Percentiles rank a stretch among this genome's conserved stretches.
Conservation (phyloP, 2,329 filamentous ascomycete genomes). For the Penicillium brevicompactum region DNA sequence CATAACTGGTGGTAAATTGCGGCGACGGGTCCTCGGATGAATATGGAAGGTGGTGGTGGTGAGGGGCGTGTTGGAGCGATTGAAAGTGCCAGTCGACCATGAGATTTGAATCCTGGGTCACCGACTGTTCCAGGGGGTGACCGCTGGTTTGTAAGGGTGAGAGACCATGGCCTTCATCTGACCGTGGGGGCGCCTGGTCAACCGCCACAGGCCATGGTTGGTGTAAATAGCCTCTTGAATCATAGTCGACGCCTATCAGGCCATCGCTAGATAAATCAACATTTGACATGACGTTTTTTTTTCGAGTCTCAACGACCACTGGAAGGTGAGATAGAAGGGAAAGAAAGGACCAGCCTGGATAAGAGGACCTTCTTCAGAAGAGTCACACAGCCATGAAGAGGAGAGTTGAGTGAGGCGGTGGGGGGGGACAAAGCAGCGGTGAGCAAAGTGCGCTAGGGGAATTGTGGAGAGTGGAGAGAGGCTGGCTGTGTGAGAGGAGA, state of each 20-base stretch:
- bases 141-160: slow-evolving; percentile 47
- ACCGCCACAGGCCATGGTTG: slow-evolving; percentile 47
- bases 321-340: slow-evolving; percentile 30
- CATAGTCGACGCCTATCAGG: slow-evolving; percentile 51
- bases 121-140: slow-evolving; percentile 46
- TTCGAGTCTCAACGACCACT: slow-evolving; percentile 33
- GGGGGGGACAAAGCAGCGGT: slow-evolving; percentile 47
- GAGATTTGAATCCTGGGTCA: slow-evolving; percentile 46
- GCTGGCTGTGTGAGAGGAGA: slow-evolving; percentile 5
- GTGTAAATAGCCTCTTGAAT: slow-evolving; percentile 49
- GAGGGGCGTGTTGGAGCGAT: slow-evolving; percentile 38
- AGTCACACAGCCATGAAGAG: slow-evolving; percentile 28
- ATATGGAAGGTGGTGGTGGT: slow-evolving; percentile 42
- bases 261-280: slow-evolving; percentile 48
- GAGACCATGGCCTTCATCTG: slow-evolving; percentile 43
- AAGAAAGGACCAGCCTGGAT: slow-evolving; percentile 34
- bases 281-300: slow-evolving; percentile 44
- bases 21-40: slow-evolving; percentile 56
- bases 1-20: slow-evolving; percentile 61
- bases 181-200: slow-evolving; percentile 41
- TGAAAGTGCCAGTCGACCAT: slow-evolving; percentile 52
- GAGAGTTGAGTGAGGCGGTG: slow-evolving; percentile 39
- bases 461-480: slow-evolving; percentile 30
- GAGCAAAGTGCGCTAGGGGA: slow-evolving; percentile 43
- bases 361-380: slow-evolving; percentile 31